Evolutionary conservation across 2,329 filamentous ascomycete species (phyloP).

Genomic region (Aspergillus sp.): DNA sequence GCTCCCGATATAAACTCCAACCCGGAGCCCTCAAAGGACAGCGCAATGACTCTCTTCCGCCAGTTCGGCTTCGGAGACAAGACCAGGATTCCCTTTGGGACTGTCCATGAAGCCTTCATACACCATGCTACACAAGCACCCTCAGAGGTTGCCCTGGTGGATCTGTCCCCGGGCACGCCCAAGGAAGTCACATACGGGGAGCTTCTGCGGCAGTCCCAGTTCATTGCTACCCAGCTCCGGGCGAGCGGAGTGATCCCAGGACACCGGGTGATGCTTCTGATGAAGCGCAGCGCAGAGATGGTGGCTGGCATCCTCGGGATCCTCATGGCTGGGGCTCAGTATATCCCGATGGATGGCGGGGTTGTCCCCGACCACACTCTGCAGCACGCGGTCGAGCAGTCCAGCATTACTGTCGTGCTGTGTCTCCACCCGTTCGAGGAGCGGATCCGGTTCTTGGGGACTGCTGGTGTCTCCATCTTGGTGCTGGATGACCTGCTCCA

Average conservation of each 20-base stretch:
- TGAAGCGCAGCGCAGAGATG: slow-evolving; percentile 12
- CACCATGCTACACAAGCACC: slow-evolving; percentile 3
- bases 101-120: slow-evolving; percentile 11
- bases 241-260: neutral
- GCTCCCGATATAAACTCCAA: neutral
- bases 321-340: slow-evolving; percentile 11
- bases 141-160: neutral
- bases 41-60: neutral
- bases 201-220: slow-evolving; percentile 10
- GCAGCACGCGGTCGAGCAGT: slow-evolving; percentile 4
- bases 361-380: slow-evolving; percentile 12
- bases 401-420: neutral
- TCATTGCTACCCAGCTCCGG: slow-evolving; percentile 1
- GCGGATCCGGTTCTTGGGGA: neutral
- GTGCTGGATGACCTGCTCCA: slow-evolving; percentile 4
- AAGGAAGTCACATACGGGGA: slow-evolving; percentile 7
- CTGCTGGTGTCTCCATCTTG: neutral
- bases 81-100: slow-evolving; percentile 1
- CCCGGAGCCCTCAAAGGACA: neutral
- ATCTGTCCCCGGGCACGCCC: neutral
- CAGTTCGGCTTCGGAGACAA: slow-evolving; percentile 1
- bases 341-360: slow-evolving; percentile 10
- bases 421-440: neutral
- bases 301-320: slow-evolving; percentile 11
- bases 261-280: neutral